Base-by-base conservation (phyloP, 129 eudicot genomes). In the Flaveria sonorensis region DNA sequence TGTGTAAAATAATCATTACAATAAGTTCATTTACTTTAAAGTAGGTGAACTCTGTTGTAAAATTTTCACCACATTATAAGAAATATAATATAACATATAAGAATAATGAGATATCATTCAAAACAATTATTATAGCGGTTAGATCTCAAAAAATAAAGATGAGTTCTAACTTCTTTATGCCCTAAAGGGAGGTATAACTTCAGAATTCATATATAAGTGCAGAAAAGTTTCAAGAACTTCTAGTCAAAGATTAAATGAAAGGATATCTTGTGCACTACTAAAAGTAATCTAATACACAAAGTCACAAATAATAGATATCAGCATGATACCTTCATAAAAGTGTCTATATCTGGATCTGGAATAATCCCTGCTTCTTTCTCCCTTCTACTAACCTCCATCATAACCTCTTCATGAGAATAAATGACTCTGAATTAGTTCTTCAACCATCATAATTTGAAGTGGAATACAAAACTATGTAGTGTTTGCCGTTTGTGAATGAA, bases 331-430 rank as follows among this genome's bases (percentile, higher is more conserved):
- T 87, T 87, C 91, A 87, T 87, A 74, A 79, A 87, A 39, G 85
- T 83, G 53, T 87, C 91, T 57, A 87, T 66, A 70, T 87, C 87
- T 47, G 85, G 83, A 66, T 87, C 88, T 14, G 91, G 91, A 76
- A 84, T 21, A 13, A 87, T 63, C 52, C 88, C 83, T 55, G 45
- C 79, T 77, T 82, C 85, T 64, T 87, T 87, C 67, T 87, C 91
- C 85, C 79, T 79, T 60, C 72, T 82, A 77, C 71, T 75, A 68
- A 87, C 85, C 76, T 87, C 91, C 68, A 28, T 40, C 91, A 87
- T 72, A 9, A 84, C 53, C 67, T 85, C 88, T 85, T 16, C 6
- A 60, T 10, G 21, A 78, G 42, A 28, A 18, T 42, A 43, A 70
- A 78, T 42, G 0, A 1, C 18, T 43, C 1, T 21, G 40, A 70